phyloP scores from a whole-genome alignment of 2,329 filamentous ascomycete genomes.

The Eutypa lata region DNA sequence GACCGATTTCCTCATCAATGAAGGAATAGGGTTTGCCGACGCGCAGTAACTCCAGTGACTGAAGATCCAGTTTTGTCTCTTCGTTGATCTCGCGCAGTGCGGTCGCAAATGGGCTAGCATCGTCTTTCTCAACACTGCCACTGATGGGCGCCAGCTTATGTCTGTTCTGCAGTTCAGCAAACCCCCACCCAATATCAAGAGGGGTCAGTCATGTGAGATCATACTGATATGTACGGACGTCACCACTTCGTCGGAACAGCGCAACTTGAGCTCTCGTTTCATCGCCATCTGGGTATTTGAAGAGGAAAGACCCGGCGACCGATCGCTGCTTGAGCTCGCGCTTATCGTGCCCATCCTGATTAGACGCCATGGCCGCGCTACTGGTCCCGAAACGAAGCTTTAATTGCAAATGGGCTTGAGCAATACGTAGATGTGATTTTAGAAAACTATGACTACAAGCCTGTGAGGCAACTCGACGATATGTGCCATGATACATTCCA shows the following conservation, averaged over 20 bases:
- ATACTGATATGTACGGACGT: conserved; percentile 59
- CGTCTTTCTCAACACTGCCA: conserved; percentile 54
- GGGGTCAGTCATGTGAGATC: conserved; percentile 9
- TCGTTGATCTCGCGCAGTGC: conserved; percentile 62
- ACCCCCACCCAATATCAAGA: not conserved
- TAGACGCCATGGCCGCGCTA: conserved; percentile 15
- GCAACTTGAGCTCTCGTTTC: conserved; percentile 46
- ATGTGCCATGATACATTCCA: conserved; percentile 13
- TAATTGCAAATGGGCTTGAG: not conserved
- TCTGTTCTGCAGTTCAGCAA: conserved; percentile 25
- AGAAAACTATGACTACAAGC: not conserved
- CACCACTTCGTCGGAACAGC: conserved; percentile 58
- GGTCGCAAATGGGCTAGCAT: conserved; percentile 50
- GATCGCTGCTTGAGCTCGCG: conserved; percentile 30
- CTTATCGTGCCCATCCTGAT: conserved; percentile 1
- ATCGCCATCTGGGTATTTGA: conserved; percentile 39
- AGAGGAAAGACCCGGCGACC: conserved; percentile 50
- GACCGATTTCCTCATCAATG: conserved; percentile 46
- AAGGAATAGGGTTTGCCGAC: conserved; percentile 59
- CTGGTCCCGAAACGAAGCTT: not conserved
- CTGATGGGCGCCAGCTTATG: conserved; percentile 61
- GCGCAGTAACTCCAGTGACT: conserved; percentile 48
- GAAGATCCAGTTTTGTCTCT: conserved; percentile 53
- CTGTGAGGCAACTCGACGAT: not conserved
- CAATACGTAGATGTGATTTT: not conserved